Conservation (phyloP, 2,329 filamentous ascomycete species). For the Pseudogymnoascus sp. region DNA sequence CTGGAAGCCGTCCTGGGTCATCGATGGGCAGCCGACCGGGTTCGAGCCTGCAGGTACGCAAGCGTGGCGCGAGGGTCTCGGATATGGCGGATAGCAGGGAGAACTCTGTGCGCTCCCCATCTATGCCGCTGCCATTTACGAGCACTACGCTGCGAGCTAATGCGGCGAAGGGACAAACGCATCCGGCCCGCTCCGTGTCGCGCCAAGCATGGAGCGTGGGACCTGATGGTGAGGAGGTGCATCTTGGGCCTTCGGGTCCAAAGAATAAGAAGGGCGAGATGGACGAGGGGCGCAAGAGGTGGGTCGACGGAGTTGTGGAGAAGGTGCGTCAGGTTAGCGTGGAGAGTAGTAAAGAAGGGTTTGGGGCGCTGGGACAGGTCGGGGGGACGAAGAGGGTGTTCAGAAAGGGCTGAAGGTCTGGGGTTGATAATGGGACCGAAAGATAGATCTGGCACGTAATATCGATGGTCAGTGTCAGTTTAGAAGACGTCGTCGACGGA, state of each 20-base stretch:
- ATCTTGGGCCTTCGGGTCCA: constrained; percentile 63
- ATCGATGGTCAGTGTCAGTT: background rate
- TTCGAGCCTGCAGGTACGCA: constrained; percentile 23
- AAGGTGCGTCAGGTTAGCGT: constrained; percentile 65
- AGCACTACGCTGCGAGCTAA: constrained; percentile 7
- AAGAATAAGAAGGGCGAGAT: constrained; percentile 55
- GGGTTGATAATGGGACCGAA: background rate
- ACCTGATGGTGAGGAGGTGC: constrained; percentile 48
- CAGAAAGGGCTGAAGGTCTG: constrained; percentile 32
- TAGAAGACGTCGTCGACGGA: background rate
- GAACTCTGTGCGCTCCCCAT: constrained; percentile 16
- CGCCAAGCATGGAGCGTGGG: constrained; percentile 22
- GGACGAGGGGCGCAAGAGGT: constrained; percentile 65
- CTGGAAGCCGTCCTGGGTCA: constrained; percentile 21
- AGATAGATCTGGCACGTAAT: background rate
- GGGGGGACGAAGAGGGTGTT: constrained; percentile 68
- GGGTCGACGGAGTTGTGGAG: constrained; percentile 78
- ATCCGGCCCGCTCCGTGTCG: constrained; percentile 12
- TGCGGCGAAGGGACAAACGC: constrained; percentile 13
- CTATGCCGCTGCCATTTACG: constrained; percentile 19
- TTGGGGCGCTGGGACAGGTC: constrained; percentile 64
- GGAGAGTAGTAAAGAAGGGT: constrained; percentile 41
- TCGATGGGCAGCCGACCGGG: constrained; percentile 22
- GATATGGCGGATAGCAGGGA: constrained; percentile 2
- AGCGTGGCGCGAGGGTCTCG: constrained; percentile 22